A percentile compares a stretch with the other conserved stretches of the same genome.
These are phyloP conservation scores for Lentinula sp. DNA, from an alignment of 768 basidiomycete genomes.

Conservation along the genomic window DNA sequence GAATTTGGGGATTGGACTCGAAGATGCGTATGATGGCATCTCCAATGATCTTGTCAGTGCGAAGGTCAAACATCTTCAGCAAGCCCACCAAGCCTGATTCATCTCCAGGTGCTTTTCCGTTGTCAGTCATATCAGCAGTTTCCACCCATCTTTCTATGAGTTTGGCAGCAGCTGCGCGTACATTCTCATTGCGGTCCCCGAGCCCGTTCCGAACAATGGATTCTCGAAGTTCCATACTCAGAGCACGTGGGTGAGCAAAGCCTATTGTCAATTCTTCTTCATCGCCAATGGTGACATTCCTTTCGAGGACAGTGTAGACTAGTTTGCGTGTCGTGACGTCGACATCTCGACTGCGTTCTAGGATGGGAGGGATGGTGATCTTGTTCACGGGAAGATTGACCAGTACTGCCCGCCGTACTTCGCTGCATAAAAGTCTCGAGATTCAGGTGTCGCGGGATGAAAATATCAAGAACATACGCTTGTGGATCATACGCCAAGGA, in stretches of 20 bases:
- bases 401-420: constrained; percentile 79
- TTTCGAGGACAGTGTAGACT: constrained; percentile 55
- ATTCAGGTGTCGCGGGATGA: too few relatives aligned
- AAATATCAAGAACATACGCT: constrained; percentile 42
- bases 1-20: constrained; percentile 53
- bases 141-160: constrained; percentile 79
- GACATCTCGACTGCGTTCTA: constrained; percentile 74
- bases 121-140: constrained; percentile 29
- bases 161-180: constrained; percentile 65
- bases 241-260: constrained; percentile 53
- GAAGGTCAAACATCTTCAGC: constrained; percentile 54
- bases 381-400: constrained; percentile 58
- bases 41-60: constrained; percentile 55
- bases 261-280: constrained; percentile 30
- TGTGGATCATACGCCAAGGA: constrained; percentile 68
- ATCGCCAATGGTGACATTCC: constrained; percentile 24
- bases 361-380: constrained; percentile 55
- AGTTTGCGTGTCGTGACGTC: constrained; percentile 71
- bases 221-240: constrained; percentile 72
- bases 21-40: constrained; percentile 75
- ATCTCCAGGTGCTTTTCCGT: constrained; percentile 14
- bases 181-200: constrained; percentile 74
- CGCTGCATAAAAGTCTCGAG: constrained; percentile 35
- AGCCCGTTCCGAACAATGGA: constrained; percentile 76
- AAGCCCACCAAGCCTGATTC: constrained; percentile 38